Evolutionary conservation across 192 early-diverging fungal genomes (phyloP).

Genomic region (Chytriomyces confervae): DNA sequence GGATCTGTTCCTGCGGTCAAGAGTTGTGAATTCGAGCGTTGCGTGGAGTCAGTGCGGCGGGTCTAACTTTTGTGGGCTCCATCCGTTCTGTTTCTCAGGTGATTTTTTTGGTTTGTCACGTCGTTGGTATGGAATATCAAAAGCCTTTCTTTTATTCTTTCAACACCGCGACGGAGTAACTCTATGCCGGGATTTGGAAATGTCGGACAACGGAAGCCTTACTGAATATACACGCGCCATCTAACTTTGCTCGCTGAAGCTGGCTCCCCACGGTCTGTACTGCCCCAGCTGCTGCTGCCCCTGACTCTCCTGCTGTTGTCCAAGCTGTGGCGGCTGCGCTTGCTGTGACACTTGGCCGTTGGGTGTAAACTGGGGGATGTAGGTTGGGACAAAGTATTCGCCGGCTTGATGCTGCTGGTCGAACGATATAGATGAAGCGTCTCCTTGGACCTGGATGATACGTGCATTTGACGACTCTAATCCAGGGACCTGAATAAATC

Average conservation of each 20-base stretch:
- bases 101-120: too few relatives aligned
- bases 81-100: too few relatives aligned
- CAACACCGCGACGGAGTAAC: too few relatives aligned
- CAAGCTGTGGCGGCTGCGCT: background rate
- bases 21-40: too few relatives aligned
- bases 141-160: too few relatives aligned
- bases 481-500: conserved; percentile 17
- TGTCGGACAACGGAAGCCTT: too few relatives aligned
- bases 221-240: too few relatives aligned
- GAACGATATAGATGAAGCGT: background rate
- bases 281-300: background rate
- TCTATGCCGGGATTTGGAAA: too few relatives aligned
- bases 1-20: too few relatives aligned
- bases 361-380: conserved; percentile 13
- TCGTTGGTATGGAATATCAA: too few relatives aligned
- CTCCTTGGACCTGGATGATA: conserved; percentile 30
- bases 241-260: background rate
- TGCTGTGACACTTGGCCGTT: background rate
- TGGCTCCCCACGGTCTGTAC: conserved; percentile 16
- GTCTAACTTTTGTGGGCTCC: too few relatives aligned
- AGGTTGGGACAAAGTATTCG: conserved; percentile 18
- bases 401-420: conserved; percentile 2
- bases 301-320: background rate
- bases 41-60: too few relatives aligned
- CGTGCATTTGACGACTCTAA: conserved; percentile 4